phyloP scores from a whole-genome alignment of 495 filamentous ascomycete genomes.

The Podospora fimiseda region DNA sequence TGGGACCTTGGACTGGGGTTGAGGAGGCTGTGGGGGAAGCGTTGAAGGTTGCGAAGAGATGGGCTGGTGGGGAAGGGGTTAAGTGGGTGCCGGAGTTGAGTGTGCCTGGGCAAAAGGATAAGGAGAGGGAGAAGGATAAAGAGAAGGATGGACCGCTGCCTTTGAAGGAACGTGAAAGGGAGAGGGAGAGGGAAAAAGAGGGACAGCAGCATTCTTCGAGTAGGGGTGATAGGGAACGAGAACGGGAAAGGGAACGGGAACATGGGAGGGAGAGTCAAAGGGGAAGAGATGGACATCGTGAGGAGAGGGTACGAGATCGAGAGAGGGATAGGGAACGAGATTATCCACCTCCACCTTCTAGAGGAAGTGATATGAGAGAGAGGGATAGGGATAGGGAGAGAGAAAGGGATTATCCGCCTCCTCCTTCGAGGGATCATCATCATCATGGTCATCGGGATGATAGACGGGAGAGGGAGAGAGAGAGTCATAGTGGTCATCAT shows the following conservation, averaged over 20 bases:
- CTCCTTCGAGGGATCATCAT: not conserved
- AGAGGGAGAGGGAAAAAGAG: constrained; percentile 7
- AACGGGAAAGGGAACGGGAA: constrained; percentile 9
- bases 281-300: not conserved
- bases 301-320: not conserved
- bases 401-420: not conserved
- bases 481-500: not conserved
- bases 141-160: constrained; percentile 6
- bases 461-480: not conserved
- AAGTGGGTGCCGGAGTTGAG: constrained; percentile 22
- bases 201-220: constrained; percentile 6
- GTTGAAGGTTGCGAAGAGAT: constrained; percentile 25
- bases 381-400: not conserved
- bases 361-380: not conserved
- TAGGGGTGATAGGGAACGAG: constrained; percentile 12
- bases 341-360: no score
- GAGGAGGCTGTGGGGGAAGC: constrained; percentile 23
- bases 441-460: not conserved
- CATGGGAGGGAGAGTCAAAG: constrained; percentile 1
- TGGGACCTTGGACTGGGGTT: constrained; percentile 34
- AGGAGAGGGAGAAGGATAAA: constrained; percentile 4
- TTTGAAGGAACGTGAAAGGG: no score
- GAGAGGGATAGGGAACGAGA: not conserved
- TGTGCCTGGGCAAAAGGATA: constrained; percentile 4
- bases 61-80: constrained; percentile 27